Percentiles rank a stretch among this genome's conserved stretches.
Evolutionary conservation across 2,329 filamentous ascomycete species (phyloP).

Genomic region (Colletotrichum falcatum): DNA sequence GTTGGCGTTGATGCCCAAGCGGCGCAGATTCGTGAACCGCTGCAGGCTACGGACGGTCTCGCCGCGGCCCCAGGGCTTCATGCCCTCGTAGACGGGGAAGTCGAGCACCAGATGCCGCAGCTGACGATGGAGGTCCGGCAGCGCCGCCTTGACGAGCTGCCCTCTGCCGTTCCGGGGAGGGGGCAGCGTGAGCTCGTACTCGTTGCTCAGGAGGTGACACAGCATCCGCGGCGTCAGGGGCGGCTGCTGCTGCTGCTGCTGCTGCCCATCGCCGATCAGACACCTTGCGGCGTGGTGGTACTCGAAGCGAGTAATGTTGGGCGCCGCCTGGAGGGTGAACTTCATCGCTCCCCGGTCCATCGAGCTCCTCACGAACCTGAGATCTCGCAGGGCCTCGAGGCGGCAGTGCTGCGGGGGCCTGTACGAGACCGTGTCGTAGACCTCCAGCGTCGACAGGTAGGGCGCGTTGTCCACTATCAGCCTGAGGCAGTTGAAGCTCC

Average conservation of each 20-base stretch:
- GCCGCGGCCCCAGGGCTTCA: not conserved
- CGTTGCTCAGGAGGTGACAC: constrained; percentile 7
- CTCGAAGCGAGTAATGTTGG: constrained; percentile 12
- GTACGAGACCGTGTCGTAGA: not conserved
- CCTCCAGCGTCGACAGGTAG: not conserved
- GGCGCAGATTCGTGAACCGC: not conserved
- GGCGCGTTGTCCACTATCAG: not conserved
- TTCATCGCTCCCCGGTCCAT: constrained; percentile 4
- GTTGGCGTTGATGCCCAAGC: constrained; percentile 7
- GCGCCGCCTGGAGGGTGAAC: not conserved
- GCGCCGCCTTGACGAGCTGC: not conserved
- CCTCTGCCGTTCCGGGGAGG: not conserved
- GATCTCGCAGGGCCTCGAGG: not conserved
- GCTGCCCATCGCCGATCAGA: not conserved
- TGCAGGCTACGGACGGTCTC: not conserved
- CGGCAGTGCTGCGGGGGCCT: not conserved
- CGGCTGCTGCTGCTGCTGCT: not conserved
- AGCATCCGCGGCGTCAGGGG: constrained; percentile 7
- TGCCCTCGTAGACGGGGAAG: not conserved
- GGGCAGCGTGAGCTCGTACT: constrained; percentile 1
- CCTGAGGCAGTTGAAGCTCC: not conserved
- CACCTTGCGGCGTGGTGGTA: not conserved
- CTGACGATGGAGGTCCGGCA: constrained; percentile 10
- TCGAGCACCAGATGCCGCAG: constrained; percentile 1
- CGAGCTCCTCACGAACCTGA: not conserved